Evolutionary conservation across 768 basidiomycete species (phyloP), one percentile per base, ranked within the genome.

Genomic region (Cubamyces sp.): DNA sequence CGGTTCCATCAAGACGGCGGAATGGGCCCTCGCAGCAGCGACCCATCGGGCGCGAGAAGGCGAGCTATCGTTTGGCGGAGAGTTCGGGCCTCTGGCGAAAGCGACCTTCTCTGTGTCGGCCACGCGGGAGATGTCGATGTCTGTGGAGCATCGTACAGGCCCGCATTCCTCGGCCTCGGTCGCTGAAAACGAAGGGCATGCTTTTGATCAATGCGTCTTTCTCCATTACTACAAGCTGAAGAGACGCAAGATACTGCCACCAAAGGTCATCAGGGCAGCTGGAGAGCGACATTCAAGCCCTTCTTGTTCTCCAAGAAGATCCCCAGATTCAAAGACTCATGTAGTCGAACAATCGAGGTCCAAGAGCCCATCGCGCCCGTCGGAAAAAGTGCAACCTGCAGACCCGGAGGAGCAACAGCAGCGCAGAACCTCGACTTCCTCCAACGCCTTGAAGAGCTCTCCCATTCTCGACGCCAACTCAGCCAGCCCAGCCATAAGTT

Each of bases 191-290:
- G 46, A 41, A 7, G 55, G 39, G 3, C 49, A 25, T 16, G 18
- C 15, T 23, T 37, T 37, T 16, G 57, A 70, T 26, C 69, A 70
- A 39, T 62, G 62, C 41, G 60, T 70, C 18, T 70, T 68, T n/a
- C 47, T 68, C 19, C 60, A 62, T 18, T 67, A 66, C 60, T 68
- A 68, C 55, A 66, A 64, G 59, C 46, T 65, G 2, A 68, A 68
- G 57, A 16, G 48, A 3, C 34, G 61, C 21, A 34, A 34, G 9
- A 34, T 34, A 6, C 34, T 34, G 5, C 5, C 34, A 34, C 34
- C 34, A 34, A 34, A 34, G 34, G 34, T 34, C 34, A 34, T 34
- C 4, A 5, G 34, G 34, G 34, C 34, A 34, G 34, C 34, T 34
- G 34, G 34, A 34, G 34, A 11, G 11, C 34, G 34, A 1, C 9